Evolutionary conservation across 2,329 filamentous ascomycete species (phyloP), one percentile per base, ranked within the genome.

Genomic region (Cladosporium sp.): DNA sequence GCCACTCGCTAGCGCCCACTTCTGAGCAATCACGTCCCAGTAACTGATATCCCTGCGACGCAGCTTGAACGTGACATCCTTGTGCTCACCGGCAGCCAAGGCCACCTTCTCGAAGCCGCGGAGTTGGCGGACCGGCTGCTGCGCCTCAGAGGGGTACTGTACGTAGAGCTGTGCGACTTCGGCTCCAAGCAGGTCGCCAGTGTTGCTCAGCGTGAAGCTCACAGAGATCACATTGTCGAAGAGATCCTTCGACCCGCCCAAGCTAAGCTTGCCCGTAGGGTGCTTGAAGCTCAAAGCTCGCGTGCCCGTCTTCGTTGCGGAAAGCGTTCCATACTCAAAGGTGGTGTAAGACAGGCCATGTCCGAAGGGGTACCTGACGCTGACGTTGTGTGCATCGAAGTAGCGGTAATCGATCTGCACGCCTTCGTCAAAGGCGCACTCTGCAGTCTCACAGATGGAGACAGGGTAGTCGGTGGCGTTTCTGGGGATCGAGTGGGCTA

Each of bases 191-290:
- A 71, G 68, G 54, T 62, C 58, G 1, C 87, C 87, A 0, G 75
- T 78, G 61, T 93, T 93, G 3, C 71, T 77, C 1, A 92, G 71
- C 0, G 70, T 76, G 3, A 81, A 77, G 2, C 74, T 72, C 10
- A 87, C 70, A 14, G 70, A 68, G 58, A 79, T 84, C 0, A 84
- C 74, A 0, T 75, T 67, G 37, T 86, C 78, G 75, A 83, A 92
- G 0, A 91, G 76, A 1, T 78, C 43, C n/a, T 78, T 72, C 60
- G 11, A 68, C 62, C 51, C 51, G 18, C 51, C 51, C 2, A 41
- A 43, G 9, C 38, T 18, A 3, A 49, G 14, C 3, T n/a, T 19
- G 10, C 46, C 52, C 1, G 46, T 33, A 0, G 46, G 46, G 31
- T 22, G 43, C 10, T 49, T 49, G 4, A 22, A 32, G 8, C 10